Percentiles rank a stretch among this genome's conserved stretches.
phyloP scores from a whole-genome alignment of 208 protist species.

The Phytomonas serpens region DNA sequence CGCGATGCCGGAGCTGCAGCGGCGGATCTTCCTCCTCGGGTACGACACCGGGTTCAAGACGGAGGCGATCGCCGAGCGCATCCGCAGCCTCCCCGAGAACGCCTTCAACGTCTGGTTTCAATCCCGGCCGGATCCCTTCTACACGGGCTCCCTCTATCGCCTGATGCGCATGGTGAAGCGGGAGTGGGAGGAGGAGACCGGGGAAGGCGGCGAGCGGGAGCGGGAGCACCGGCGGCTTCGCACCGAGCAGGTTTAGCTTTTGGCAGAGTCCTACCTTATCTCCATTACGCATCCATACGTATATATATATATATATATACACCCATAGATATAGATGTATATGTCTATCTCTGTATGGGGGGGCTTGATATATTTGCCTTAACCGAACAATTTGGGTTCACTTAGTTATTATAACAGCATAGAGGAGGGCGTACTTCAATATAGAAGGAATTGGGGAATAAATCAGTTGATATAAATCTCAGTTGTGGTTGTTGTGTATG shows the following conservation, averaged over 20 bases:
- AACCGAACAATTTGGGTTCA: background rate
- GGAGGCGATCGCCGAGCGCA: slow-evolving; percentile 27
- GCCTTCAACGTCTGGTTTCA: slow-evolving; percentile 81
- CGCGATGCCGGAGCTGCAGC: slow-evolving; percentile 36
- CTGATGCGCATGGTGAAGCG: slow-evolving; percentile 62
- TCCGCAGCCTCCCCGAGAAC: slow-evolving; percentile 57
- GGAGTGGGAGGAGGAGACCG: slow-evolving; percentile 52
- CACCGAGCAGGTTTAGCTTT: background rate
- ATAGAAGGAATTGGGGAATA: background rate
- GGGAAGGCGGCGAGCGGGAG: slow-evolving; percentile 19
- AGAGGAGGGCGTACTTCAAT: background rate
- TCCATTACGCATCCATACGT: background rate
- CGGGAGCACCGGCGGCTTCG: slow-evolving; percentile 18
- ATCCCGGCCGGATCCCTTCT: slow-evolving; percentile 47
- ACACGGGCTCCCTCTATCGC: slow-evolving; percentile 36
- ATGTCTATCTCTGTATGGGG: background rate
- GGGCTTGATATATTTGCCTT: background rate
- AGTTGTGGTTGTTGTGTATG: background rate
- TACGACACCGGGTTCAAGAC: slow-evolving; percentile 60
- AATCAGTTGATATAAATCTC: background rate
- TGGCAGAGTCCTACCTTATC: background rate
- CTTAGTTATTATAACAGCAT: slow-evolving; percentile 6
- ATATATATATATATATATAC: background rate
- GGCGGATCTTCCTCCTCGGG: slow-evolving; percentile 58
- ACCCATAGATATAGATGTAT: background rate